Base-by-base conservation (phyloP, 2,329 filamentous ascomycete genomes). In the Pseudogymnoascus sp. region DNA sequence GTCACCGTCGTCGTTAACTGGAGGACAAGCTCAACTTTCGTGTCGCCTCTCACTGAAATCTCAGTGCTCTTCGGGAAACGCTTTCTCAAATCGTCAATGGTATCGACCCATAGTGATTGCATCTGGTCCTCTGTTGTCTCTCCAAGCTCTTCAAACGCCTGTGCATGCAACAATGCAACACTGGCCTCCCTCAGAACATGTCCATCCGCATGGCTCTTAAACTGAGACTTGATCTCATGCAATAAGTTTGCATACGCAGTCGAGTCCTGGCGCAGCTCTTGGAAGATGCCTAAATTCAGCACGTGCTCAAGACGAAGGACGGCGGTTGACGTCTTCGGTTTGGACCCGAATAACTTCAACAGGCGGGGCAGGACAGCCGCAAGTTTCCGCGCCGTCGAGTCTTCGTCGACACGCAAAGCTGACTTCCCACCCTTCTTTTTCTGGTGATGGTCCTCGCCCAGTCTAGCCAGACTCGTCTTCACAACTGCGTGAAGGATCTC, bases 201-300 rank as follows among this genome's bases (percentile, higher is more conserved):
- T 69, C 90, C 89, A 70, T 96, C 91, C 47, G 90, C 90, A 72
- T 99, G 95, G n/a, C 91, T 86, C 70, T 89, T 86, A 76, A 99
- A 97, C 70, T 99, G 95, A 64, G 91, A 91, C 74, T 90, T 92
- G 69, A 97, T 91, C 70, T 97, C 93, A 68, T 96, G 92, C 1
- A 99, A 80, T 31, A 97, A 78, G 21, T 88, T 86, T 6, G 87
- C 85, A 72, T 96, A 96, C 1, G 86, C 88, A 1, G 88, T 87
- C 0, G 91, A 86, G 68, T 96, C 91, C 73, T 96, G 92, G 61
- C 93, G 88, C 38, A 97, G 79, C 71, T 96, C 90, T 72, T 93
- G 88, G 72, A 97, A 96, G 21, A 93, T 84, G 42, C 93, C 89
- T 1, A 97, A 82, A 68, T 96, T 90, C 21, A 99, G 85, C 40